Evolutionary conservation across 2,329 filamentous ascomycete species (phyloP), one percentile per base, ranked within the genome.

Genomic region (Alternaria consortialis): DNA sequence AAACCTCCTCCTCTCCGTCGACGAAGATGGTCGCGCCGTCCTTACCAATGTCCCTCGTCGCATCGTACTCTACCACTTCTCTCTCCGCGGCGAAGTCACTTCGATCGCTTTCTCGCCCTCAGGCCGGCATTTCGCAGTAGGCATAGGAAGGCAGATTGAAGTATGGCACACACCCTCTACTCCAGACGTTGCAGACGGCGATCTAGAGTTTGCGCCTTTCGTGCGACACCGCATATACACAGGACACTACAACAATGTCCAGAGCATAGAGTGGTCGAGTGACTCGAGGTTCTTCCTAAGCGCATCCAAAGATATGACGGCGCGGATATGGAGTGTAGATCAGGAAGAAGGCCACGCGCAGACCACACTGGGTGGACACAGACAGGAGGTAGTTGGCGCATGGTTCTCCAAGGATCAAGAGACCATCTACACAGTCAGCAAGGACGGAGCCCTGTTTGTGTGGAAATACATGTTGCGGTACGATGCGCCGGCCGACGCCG

Each of bases 371-470:
- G 90, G 93, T 4, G 95, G 95, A 1, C 96, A 99, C 80, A 90
- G 93, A 76, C 93, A 97, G 79, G 90, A 87, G 15, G 91, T 99
- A 3, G 86, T 96, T 56, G 92, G 91, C n/a, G 94, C 94, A n/a
- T 99, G 93, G 89, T 99, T 99, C 76, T 96, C 94, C 0, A 89
- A 91, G 63, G 90, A 97, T 70, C 95, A 99, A 77, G 96, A 99
- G 80, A 92, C 88, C 50, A 97, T 99, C 55, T 99, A 95, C 77
- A 98, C 95, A 0, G 88, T 97, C 66, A 97, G 94, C 80, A 96
- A 96, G 78, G 96, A 99, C 78, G 96, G 95, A n/a, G 94, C 95
- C 3, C 86, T 98, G 0, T 98, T 98, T 73, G 87, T 91, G 66
- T 99, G 95, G 95, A 89, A 92, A 74, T 99, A 95, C 79, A 86